Evolutionary conservation across 2,329 filamentous ascomycete species (phyloP).

Genomic region (Massarina eburnea): DNA sequence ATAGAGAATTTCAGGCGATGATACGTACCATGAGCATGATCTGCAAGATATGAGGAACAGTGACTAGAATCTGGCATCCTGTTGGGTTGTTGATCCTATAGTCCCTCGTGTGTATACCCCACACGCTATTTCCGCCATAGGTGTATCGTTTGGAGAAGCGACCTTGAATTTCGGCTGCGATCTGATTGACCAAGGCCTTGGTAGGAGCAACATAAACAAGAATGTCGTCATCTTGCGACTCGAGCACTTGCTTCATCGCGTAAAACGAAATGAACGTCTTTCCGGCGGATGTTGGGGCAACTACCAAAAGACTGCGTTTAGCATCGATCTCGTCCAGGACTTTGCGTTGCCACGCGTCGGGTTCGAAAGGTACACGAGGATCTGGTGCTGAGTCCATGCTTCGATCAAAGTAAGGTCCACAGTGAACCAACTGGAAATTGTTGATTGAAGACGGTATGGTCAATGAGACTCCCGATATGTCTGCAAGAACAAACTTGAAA

Average conservation of each 20-base stretch:
- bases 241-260: conserved; percentile 75
- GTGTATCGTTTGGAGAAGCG: conserved; percentile 69
- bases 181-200: conserved; percentile 81
- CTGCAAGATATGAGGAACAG: conserved; percentile 75
- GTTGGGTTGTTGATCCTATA: conserved; percentile 72
- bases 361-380: conserved; percentile 69
- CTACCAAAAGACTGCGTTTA: conserved; percentile 70
- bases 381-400: conserved; percentile 70
- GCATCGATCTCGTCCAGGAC: conserved; percentile 74
- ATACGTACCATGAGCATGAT: conserved; percentile 71
- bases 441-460: conserved; percentile 46
- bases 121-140: conserved; percentile 64
- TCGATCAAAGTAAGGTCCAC: conserved; percentile 74
- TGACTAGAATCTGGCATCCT: conserved; percentile 74
- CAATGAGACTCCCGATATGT: conserved; percentile 23
- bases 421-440: conserved; percentile 69
- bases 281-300: conserved; percentile 76
- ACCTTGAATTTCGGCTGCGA: conserved; percentile 75
- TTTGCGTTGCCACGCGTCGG: conserved; percentile 74
- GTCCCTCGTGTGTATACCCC: conserved; percentile 77
- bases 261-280: conserved; percentile 87
- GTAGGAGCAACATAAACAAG: conserved; percentile 80
- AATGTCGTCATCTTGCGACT: conserved; percentile 68
- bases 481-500: conserved; percentile 43
- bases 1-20: no score